Evolutionary conservation across 768 basidiomycete genomes (phyloP), one percentile per base, ranked within the genome.

Genomic region (Strobilomyces dryophilus): DNA sequence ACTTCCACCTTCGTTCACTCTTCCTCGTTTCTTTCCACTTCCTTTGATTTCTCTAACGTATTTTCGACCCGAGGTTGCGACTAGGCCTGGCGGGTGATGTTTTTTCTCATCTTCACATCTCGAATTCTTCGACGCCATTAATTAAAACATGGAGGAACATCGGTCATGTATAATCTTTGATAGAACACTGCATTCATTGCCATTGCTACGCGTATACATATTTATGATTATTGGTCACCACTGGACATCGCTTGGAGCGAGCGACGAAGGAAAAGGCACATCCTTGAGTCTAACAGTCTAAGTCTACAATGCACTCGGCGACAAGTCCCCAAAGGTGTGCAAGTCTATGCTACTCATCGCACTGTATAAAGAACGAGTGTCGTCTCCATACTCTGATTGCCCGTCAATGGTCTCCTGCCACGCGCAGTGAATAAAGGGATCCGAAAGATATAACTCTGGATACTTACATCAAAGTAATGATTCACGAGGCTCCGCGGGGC

Each of bases 391-490:
- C 62, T 87, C 89, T 1, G 88, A 92, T 9, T 75, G 79, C 8
- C 78, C 75, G 60, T 88, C 87, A 41, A 90, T 81, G 8, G 81
- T 83, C 72, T 91, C 88, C 89, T 91, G 56, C 39, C 39, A 9
- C 41, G 24, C 54, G 11, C 11, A 5, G 34, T 63, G 36, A 62
- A 34, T 42, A 29, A 46, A 31, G 5, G 3, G 17, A 7, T 17
- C 20, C 8, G 27, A 48, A 24, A 45, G 10, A 47, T 17, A 14
- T 5, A 24, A 11, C 7, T 43, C 11, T 27, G 18, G 27, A 40
- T 8, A 75, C 86, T 57, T 53, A 91, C 95, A 71, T 95, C 93
- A 70, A 99, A 98, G 75, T 95, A 99, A 66, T 95, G 93, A 59
- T 85, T 76, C 18, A 91, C 87, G 44, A 93, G 76, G 59, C 87